Evolutionary conservation across 768 basidiomycete species (phyloP).

Genomic region (Tricholoma matsutake): DNA sequence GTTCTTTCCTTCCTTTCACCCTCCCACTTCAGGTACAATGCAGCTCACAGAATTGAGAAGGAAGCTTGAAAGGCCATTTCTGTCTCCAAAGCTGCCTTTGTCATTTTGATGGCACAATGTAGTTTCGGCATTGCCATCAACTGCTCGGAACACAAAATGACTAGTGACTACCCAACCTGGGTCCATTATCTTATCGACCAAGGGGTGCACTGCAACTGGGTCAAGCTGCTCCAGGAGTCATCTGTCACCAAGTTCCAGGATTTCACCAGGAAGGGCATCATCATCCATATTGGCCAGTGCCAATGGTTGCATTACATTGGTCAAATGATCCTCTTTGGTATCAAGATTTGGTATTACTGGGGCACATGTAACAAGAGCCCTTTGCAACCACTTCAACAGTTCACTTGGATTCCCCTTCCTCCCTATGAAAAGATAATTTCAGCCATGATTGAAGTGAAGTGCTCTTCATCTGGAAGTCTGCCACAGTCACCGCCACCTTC

Average conservation of each 20-base stretch:
- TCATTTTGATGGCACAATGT: not conserved
- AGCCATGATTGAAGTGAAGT: not conserved
- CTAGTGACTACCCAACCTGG: not conserved
- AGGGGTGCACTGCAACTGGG: not conserved
- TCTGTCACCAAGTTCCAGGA: not conserved
- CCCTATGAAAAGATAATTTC: not conserved
- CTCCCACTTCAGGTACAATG: not conserved
- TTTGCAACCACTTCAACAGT: not conserved
- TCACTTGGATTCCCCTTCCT: not conserved
- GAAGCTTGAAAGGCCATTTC: not conserved
- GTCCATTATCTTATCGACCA: not conserved
- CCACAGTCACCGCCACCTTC: not conserved
- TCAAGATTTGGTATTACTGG: slow-evolving; percentile 1
- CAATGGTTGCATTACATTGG: not conserved
- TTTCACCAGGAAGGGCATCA: not conserved
- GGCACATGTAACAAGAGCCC: not conserved
- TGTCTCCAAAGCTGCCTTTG: not conserved
- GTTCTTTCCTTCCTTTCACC: not conserved
- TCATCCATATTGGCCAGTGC: not conserved
- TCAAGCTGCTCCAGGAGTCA: not conserved
- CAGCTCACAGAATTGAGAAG: not conserved
- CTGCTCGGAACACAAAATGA: not conserved
- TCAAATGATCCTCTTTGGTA: not conserved
- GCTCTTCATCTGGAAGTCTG: not conserved
- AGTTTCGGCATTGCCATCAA: not conserved